Conservation (phyloP, 192 early-diverging fungal species). For the Piromyces sp. region DNA sequence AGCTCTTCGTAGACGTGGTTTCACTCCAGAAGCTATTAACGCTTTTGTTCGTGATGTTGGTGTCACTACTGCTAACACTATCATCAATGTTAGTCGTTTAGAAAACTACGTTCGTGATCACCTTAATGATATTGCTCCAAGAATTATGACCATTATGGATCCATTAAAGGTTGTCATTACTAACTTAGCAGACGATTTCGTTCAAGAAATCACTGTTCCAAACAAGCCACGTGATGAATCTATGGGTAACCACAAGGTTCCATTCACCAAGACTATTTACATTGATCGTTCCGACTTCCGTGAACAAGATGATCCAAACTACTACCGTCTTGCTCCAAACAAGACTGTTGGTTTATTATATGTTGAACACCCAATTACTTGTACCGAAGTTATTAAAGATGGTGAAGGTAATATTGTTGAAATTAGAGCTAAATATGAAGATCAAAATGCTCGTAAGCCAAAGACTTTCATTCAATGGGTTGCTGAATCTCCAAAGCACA, state of each 20-base stretch:
- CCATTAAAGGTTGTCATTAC: constrained; percentile 77
- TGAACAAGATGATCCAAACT: constrained; percentile 83
- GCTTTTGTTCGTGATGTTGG: constrained; percentile 90
- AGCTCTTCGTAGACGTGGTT: constrained; percentile 86
- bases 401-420: constrained; percentile 61
- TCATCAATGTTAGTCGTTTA: constrained; percentile 69
- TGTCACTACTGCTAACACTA: constrained; percentile 64
- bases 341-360: constrained; percentile 89
- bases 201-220: constrained; percentile 61
- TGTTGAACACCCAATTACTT: constrained; percentile 74
- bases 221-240: constrained; percentile 78
- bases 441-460: constrained; percentile 51
- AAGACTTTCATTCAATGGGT: constrained; percentile 99
- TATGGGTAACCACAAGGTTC: constrained; percentile 72
- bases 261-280: constrained; percentile 82
- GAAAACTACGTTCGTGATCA: constrained; percentile 92
- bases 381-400: constrained; percentile 58
- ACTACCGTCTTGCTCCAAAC: constrained; percentile 79
- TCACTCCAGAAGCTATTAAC: constrained; percentile 94
- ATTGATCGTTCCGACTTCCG: constrained; percentile 89
- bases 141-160: constrained; percentile 76
- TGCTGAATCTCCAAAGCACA: constrained; percentile 61
- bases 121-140: constrained; percentile 78
- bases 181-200: constrained; percentile 61
- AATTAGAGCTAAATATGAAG: constrained; percentile 65